Evolutionary conservation across 306 rosid species (phyloP), one percentile per base, ranked within the genome.

Genomic region (Dalbergia cochinchinensis): DNA sequence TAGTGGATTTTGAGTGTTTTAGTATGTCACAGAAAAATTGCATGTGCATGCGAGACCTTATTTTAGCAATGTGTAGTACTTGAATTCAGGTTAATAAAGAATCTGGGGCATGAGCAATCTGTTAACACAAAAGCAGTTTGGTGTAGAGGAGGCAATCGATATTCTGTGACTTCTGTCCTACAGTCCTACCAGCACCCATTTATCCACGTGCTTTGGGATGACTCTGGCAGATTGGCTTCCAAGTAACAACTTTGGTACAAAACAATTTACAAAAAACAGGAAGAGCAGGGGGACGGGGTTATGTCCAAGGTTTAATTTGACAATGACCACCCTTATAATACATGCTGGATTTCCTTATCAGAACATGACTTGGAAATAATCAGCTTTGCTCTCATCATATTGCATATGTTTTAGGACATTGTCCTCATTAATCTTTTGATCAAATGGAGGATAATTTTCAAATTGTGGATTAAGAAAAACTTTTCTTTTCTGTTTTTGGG

Each of bases 301-400:
- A 35, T 13, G 5, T 54, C 48, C 13, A 5, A 60, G 78, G 14
- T 79, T 51, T 22, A 18, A 41, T 73, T 58, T 61, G 37, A 33
- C 7, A 13, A 4, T 61, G 18, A 33, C 15, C 34, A 74, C 69
- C 55, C 58, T 34, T 60, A 34, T 13, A 71, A 22, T 20, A 13
- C 41, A 37, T 69, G 58, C n/a, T 14, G 50, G 18, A 18, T 58
- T 70, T 44, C 63, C 73, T 14, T 55, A 50, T 10, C 18, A 22
- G 61, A 71, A 33, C 51, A 41, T 60, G 44, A 37, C 53, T 77
- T 85, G 15, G 60, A 61, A 45, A 51, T 73, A 18, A 42, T 67
- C 12, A 20, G 20, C 58, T 15, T 59, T 72, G 63, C 33, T 65
- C 44, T 63, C 59, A 26, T 66, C 55, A 18, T 48, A 11, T 71